These are phyloP conservation scores for Vanrija sp. DNA, from an alignment of 1,284 basidiomycete species.

Conservation along the genomic window DNA sequence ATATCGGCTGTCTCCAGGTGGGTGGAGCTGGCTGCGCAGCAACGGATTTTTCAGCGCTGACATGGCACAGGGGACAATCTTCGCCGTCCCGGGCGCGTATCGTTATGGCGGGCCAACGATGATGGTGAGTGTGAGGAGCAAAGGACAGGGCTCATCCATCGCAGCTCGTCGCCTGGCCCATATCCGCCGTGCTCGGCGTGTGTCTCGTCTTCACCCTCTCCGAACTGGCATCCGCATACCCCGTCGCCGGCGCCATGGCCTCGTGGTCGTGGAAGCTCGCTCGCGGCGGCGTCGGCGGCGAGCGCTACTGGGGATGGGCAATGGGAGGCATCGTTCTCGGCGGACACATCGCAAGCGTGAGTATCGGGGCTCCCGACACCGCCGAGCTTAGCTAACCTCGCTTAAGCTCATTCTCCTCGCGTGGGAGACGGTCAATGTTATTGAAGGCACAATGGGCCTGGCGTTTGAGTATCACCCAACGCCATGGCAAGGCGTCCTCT, in stretches of 20 bases:
- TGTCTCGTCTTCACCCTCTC: constrained; percentile 39
- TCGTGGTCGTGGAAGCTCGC: constrained; percentile 48
- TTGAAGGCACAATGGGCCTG: constrained; percentile 39
- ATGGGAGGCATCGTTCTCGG: constrained; percentile 45
- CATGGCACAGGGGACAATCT: constrained; percentile 38
- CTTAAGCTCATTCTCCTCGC: constrained; percentile 37
- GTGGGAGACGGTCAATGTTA: constrained; percentile 39
- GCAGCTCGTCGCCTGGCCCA: constrained; percentile 46
- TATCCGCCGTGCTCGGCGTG: constrained; percentile 36
- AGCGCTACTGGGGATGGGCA: constrained; percentile 47
- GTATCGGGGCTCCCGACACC: constrained; percentile 8
- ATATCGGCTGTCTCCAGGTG: constrained; percentile 43
- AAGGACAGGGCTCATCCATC: not conserved
- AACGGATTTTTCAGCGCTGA: too few species aligned
- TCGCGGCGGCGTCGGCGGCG: constrained; percentile 41
- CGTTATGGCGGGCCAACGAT: constrained; percentile 45
- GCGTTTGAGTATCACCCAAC: constrained; percentile 29
- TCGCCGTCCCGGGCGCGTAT: constrained; percentile 43
- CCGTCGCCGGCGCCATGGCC: constrained; percentile 47
- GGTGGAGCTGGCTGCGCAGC: constrained; percentile 2
- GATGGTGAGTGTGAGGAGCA: constrained; percentile 25
- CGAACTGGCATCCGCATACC: constrained; percentile 47
- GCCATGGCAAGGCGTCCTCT: constrained; percentile 37
- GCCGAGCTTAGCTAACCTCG: not conserved
- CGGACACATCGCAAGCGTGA: constrained; percentile 44